Conservation (phyloP, 129 eudicot species). For the Oenanthe sinensis region DNA sequence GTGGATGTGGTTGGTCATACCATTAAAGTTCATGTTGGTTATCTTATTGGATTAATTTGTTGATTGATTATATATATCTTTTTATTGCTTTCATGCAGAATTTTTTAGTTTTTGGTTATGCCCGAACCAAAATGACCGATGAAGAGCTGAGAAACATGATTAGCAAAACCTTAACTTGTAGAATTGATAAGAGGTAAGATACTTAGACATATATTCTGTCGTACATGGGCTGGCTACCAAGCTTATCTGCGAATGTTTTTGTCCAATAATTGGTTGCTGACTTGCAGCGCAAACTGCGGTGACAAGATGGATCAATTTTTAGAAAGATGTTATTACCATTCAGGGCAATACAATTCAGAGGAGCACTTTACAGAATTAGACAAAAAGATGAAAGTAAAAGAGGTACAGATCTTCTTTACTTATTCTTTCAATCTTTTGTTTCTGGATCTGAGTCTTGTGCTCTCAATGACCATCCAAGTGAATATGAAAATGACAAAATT, state of each 20-base stretch:
- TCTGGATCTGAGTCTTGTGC: not conserved
- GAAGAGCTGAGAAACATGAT: constrained; percentile 79
- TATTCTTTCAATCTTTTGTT: not conserved
- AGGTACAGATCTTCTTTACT: constrained; percentile 33
- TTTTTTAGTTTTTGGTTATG: constrained; percentile 74
- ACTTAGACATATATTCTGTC: not conserved
- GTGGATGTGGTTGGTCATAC: not conserved
- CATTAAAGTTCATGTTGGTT: not conserved
- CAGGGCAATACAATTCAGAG: constrained; percentile 78
- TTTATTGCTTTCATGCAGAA: constrained; percentile 31
- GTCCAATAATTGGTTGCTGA: not conserved
- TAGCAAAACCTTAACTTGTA: constrained; percentile 77
- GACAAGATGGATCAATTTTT: constrained; percentile 80
- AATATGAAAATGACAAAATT: not conserved
- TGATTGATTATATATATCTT: not conserved
- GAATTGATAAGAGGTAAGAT: constrained; percentile 66
- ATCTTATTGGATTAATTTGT: not conserved
- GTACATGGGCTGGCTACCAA: not conserved
- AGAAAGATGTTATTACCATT: constrained; percentile 71
- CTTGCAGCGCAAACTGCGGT: constrained; percentile 70
- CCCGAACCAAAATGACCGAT: constrained; percentile 72
- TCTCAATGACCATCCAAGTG: not conserved
- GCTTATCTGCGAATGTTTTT: not conserved
- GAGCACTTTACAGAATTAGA: constrained; percentile 61
- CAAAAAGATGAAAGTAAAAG: constrained; percentile 53